phyloP scores from a whole-genome alignment of 257 asterid species.

The Scutellaria galericulata region DNA sequence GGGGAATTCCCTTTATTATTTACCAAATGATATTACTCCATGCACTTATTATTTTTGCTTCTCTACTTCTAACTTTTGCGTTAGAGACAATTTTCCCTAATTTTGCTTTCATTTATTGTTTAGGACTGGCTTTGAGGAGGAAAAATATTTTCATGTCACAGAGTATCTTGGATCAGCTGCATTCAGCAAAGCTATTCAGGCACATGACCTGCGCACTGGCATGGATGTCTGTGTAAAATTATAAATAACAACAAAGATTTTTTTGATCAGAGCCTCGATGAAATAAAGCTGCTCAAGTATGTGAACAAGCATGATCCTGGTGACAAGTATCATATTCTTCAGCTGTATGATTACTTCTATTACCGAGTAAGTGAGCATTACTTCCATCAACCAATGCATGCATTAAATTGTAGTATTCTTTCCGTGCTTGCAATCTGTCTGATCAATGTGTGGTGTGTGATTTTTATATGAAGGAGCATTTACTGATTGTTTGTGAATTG shows the following conservation, averaged over 20 bases:
- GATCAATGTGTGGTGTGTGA: slow-evolving; percentile 28
- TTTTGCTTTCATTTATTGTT: slow-evolving; percentile 41
- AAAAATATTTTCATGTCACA: slow-evolving; percentile 92
- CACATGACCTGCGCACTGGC: slow-evolving; percentile 98
- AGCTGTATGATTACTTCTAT: slow-evolving; percentile 93
- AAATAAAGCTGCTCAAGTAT: slow-evolving; percentile 97
- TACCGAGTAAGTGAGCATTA: slow-evolving; percentile 74
- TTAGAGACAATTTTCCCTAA: slow-evolving; percentile 27
- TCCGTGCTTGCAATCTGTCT: background rate
- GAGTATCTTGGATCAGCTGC: slow-evolving; percentile 99
- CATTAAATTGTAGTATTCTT: slow-evolving; percentile 8
- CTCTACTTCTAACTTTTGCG: background rate
- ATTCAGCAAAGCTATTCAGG: slow-evolving; percentile 99
- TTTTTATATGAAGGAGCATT: slow-evolving; percentile 76
- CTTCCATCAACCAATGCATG: background rate
- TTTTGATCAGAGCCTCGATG: slow-evolving; percentile 99
- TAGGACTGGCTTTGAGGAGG: slow-evolving; percentile 99
- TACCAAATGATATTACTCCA: slow-evolving; percentile 1
- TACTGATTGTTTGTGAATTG: slow-evolving; percentile 93
- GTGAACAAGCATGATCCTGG: slow-evolving; percentile 97
- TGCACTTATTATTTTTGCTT: background rate
- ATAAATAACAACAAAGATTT: slow-evolving; percentile 98
- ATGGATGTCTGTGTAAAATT: slow-evolving; percentile 97
- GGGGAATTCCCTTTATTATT: background rate
- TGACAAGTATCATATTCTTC: slow-evolving; percentile 92